These are phyloP conservation scores for Verticillium nonalfalfae DNA, from an alignment of 2,329 filamentous ascomycete species.

Conservation along the genomic window DNA sequence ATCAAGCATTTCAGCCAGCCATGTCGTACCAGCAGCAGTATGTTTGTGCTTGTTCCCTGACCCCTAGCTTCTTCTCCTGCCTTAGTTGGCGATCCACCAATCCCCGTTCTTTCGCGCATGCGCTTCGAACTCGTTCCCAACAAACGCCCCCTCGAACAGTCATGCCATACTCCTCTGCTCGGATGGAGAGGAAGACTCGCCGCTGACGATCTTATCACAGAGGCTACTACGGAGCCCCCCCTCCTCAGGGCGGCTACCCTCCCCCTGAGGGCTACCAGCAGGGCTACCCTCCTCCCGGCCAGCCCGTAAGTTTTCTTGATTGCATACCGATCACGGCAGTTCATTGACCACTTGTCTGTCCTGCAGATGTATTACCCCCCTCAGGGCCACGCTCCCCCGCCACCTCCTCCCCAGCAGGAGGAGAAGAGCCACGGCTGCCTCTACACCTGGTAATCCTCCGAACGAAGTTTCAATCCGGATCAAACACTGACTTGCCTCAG, in stretches of 20 bases:
- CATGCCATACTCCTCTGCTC: not conserved
- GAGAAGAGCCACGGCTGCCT: slow-evolving; percentile 35
- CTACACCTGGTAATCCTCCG: slow-evolving; percentile 25
- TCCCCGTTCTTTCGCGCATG: not conserved
- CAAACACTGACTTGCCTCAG: slow-evolving; percentile 13
- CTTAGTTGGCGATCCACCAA: not conserved
- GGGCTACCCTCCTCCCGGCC: slow-evolving; percentile 11
- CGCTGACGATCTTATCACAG: not conserved
- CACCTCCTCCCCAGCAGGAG: slow-evolving; percentile 22
- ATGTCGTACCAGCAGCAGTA: slow-evolving; percentile 4
- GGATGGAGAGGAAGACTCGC: not conserved
- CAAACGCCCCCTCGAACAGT: not conserved
- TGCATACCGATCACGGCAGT: not conserved
- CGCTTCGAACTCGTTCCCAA: not conserved
- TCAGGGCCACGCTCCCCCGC: slow-evolving; percentile 14
- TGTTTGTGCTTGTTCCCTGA: not conserved
- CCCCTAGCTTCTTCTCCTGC: not conserved
- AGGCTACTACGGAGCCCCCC: slow-evolving; percentile 12
- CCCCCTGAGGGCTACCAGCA: slow-evolving; percentile 9
- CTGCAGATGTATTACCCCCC: slow-evolving; percentile 18
- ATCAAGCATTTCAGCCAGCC: not conserved
- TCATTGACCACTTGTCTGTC: not conserved
- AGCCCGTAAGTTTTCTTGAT: slow-evolving; percentile 8
- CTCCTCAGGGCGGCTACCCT: slow-evolving; percentile 16
- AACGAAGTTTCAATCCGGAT: not conserved